Base-by-base conservation (phyloP, 1,284 basidiomycete species). In the Leccinum angustisporum region DNA sequence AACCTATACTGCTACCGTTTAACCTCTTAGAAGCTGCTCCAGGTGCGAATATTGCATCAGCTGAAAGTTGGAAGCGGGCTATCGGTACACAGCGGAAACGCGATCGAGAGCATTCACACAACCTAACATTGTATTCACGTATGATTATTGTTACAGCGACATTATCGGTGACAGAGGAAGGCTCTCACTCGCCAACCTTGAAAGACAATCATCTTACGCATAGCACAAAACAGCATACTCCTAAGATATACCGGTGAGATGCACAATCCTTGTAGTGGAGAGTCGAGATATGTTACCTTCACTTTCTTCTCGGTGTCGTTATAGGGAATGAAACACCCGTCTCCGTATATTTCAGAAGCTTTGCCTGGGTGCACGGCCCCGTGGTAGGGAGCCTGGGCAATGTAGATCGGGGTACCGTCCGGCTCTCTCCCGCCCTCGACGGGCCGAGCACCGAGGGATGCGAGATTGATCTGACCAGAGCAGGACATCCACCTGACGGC, bases 391-490 rank as follows among this genome's bases (percentile, higher is more conserved):
- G 83, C 88, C 66, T 84, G 81, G 5, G 82, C 85, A 63, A 91
- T 78, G 72, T 81, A 90, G 14, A 90, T 76, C 5, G 79, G 80
- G 3, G 80, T 78, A n/a, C 86, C 87, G 60, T 87, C 79, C 30
- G 78, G 77, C 68, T 91, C 89, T 46, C 75, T 78, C 2, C 90
- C 90, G 57, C 86, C 89, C 64, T 90, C 87, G 46, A 91, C 85
- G 1, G 87, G 86, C 7, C 67, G 74, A 36, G 75, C 76, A 48
- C 80, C 77, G 25, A 87, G 79, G 46, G 68, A 63, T 2, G 68
- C 52, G 34, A 83, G 59, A 61, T 83, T 77, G 61, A 90, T 67
- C 4, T 70, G 70, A 30, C 85, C 86, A 46, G 73, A 74, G 40
- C 72, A 67, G 58, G 78, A 66, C 1, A 87, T 83, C 89, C 89